Percentiles rank a stretch among this genome's conserved stretches.
Evolutionary conservation across 441 rosid genomes (phyloP).

Genomic region (Populus hybrid): DNA sequence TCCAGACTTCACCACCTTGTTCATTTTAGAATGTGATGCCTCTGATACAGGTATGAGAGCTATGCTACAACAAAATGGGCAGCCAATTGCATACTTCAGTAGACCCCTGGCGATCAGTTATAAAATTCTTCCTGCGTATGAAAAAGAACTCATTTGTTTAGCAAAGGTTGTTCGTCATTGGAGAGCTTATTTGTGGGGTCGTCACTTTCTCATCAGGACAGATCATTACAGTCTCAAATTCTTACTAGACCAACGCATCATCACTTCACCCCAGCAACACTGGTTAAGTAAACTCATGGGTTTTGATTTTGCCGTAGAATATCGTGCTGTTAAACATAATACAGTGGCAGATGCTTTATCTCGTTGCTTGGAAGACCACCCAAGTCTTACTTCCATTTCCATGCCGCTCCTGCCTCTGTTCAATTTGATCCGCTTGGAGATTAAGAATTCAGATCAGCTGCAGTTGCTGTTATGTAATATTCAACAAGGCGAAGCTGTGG

Average conservation of each 20-base stretch:
- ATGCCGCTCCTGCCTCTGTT: neutral
- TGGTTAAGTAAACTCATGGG: neutral
- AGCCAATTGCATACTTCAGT: neutral
- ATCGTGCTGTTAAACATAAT: neutral
- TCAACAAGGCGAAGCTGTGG: too few relatives aligned
- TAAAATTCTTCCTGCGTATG: neutral
- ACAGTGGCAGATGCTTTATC: neutral
- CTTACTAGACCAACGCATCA: neutral
- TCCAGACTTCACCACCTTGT: neutral
- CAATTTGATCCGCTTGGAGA: accelerated
- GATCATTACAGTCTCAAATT: neutral
- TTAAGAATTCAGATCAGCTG: accelerated
- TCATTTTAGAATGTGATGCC: neutral
- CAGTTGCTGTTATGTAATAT: neutral
- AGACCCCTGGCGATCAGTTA: too few relatives aligned
- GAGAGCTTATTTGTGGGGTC: neutral
- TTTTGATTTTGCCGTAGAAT: neutral
- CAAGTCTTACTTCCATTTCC: neutral
- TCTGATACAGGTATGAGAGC: neutral
- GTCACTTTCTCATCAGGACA: neutral
- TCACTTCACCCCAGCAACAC: neutral
- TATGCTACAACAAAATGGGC: neutral
- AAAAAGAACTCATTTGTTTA: neutral
- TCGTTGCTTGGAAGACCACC: neutral
- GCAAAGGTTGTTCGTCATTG: neutral